Evolutionary conservation across 805 yeast species (phyloP), one percentile per base, ranked within the genome.

Genomic region (Candida ficus): DNA sequence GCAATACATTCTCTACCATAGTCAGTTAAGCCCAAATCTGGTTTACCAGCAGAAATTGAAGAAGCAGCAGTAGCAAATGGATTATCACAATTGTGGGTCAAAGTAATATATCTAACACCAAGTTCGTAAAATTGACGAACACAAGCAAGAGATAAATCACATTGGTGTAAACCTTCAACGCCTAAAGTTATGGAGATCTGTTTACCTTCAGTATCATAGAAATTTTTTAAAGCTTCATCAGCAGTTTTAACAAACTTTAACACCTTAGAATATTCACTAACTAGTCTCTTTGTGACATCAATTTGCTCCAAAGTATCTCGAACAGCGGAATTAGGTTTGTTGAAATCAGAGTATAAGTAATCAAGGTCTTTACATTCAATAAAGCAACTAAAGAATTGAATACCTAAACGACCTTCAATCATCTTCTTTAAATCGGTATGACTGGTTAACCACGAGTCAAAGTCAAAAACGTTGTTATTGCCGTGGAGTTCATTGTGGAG

Each of bases 1-100:
- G n/a, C n/a, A 19, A 29, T n/a, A 18, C 33, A 29, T 14, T 29
- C 33, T 29, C 18, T 50, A 12, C 78, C 79, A 41, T 45, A 66
- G 1, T 56, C 56, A 16, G 73, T 58, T 37, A 74, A 52, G 0
- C 78, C 79, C 9, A 49, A 46, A 47, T 73, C 79, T 8, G 60
- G 63, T 30, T 61, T 57, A 1, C 78, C 78, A 16, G 64, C 75
- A 14, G 70, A 47, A 5, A 67, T 63, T 0, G 75, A 63, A 5
- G 72, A 62, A 7, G 78, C 78, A 12, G 79, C 75, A 12, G 77
- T 73, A 3, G 79, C 78, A 56, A 72, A 75, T 5, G 79, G 78
- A 45, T 75, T 75, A 46, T 74, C 78, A 56, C 79, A 73, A 49
- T 74, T 74, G 43, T 74, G 79, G 0, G 79, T 74, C 38, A 75